Conservation (phyloP, 2,329 filamentous ascomycete genomes). For the Periconia sp. region DNA sequence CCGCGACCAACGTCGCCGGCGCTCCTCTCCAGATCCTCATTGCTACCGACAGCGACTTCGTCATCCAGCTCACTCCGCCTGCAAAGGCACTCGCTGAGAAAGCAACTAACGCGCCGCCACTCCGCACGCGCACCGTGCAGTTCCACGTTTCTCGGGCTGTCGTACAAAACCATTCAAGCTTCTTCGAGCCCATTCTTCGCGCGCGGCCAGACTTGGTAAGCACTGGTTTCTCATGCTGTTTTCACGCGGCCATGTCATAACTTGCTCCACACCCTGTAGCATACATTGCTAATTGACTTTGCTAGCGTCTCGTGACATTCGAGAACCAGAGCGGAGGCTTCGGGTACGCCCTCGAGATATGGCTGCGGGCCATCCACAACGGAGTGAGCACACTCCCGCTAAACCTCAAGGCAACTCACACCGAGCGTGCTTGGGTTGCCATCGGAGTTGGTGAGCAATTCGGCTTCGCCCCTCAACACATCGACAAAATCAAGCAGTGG, state of each 20-base stretch:
- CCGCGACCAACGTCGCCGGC: slow-evolving; percentile 6
- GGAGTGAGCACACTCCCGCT: slow-evolving; percentile 11
- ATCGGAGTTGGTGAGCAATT: slow-evolving; percentile 18
- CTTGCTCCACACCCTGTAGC: neutral
- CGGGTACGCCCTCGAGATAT: slow-evolving; percentile 19
- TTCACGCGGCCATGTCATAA: neutral
- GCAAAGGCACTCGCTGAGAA: slow-evolving; percentile 10
- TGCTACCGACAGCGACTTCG: slow-evolving; percentile 14
- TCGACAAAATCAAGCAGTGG: slow-evolving; percentile 19
- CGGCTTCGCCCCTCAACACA: slow-evolving; percentile 14
- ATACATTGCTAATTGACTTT: too few species aligned
- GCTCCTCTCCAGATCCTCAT: slow-evolving; percentile 12
- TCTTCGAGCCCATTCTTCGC: slow-evolving; percentile 12
- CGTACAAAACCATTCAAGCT: slow-evolving; percentile 10
- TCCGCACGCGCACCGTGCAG: slow-evolving; percentile 11
- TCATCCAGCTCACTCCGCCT: slow-evolving; percentile 17
- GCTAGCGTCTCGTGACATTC: slow-evolving; percentile 13
- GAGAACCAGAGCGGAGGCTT: slow-evolving; percentile 16
- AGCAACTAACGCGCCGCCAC: slow-evolving; percentile 1
- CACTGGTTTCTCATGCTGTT: neutral
- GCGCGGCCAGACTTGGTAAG: slow-evolving; percentile 14
- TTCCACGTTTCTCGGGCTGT: slow-evolving; percentile 15
- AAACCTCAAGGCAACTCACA: slow-evolving; percentile 15
- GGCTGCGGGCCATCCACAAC: slow-evolving; percentile 19
- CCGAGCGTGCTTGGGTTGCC: slow-evolving; percentile 18